Conservation (phyloP, 306 rosid genomes). For the Cicer chorassanicum region DNA sequence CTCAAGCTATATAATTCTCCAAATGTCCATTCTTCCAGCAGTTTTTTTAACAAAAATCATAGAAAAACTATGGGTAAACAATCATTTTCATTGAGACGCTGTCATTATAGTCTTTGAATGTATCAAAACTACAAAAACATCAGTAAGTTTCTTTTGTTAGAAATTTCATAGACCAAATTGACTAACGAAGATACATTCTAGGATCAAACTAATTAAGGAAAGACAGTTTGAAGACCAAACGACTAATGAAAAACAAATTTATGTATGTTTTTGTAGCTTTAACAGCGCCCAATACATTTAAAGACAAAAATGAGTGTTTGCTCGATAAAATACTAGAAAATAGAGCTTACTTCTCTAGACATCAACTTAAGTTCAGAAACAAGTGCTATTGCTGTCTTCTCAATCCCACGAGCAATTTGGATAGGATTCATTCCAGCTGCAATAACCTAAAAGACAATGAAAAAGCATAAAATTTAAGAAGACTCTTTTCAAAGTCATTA, state of each 20-base stretch:
- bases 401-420: constrained; percentile 90
- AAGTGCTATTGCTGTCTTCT: constrained; percentile 80
- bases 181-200: too few species aligned
- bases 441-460: constrained; percentile 64
- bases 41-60: not conserved
- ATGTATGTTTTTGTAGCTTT: too few species aligned
- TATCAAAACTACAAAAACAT: too few species aligned
- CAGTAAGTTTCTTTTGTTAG: too few species aligned
- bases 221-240: too few species aligned
- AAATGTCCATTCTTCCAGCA: not conserved
- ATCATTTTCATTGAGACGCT: too few species aligned
- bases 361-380: constrained; percentile 76
- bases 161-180: too few species aligned
- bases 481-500: not conserved
- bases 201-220: too few species aligned
- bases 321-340: not conserved
- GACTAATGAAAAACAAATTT: too few species aligned
- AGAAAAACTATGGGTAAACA: not conserved
- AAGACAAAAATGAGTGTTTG: too few species aligned
- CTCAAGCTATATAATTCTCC: constrained; percentile 19
- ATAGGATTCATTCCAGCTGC: constrained; percentile 91
- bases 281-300: too few species aligned
- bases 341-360: constrained; percentile 73
- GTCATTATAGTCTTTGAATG: too few species aligned
- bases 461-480: constrained; percentile 18